A percentile compares a stretch with the other conserved stretches of the same genome.
Evolutionary conservation across 2,329 filamentous ascomycete genomes (phyloP).

Genomic region (Aphanoascus verrucosus): DNA sequence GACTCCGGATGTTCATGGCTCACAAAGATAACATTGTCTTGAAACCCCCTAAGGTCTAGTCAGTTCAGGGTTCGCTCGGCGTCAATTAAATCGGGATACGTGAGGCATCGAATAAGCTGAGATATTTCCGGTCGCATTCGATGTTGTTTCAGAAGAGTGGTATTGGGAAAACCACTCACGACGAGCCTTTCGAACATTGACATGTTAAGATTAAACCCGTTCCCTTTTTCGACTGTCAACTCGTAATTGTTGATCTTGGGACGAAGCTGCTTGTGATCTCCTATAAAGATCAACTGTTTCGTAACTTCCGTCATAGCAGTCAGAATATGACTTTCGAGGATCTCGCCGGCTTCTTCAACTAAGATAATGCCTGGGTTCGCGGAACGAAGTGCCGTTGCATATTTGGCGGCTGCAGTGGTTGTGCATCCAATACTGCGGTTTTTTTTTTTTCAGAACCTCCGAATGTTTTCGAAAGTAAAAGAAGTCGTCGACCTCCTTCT

Average conservation of each 20-base stretch:
- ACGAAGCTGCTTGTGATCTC: constrained; percentile 62
- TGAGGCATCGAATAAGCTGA: constrained; percentile 44
- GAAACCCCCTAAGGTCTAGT: constrained; percentile 45
- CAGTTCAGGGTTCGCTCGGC: constrained; percentile 41
- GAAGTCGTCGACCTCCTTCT: too few species aligned
- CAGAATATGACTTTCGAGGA: constrained; percentile 57
- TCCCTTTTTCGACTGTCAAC: constrained; percentile 51
- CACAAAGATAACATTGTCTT: constrained; percentile 53
- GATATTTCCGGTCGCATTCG: constrained; percentile 58
- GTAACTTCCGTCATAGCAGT: constrained; percentile 49
- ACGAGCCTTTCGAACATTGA: constrained; percentile 51
- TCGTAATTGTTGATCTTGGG: constrained; percentile 55
- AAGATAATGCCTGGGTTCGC: constrained; percentile 51
- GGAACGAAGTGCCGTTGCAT: constrained; percentile 44
- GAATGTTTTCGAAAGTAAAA: constrained; percentile 36
- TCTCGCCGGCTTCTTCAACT: constrained; percentile 64
- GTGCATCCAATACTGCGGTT: constrained; percentile 60
- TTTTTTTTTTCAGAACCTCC: constrained; percentile 41
- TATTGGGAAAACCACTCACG: constrained; percentile 22
- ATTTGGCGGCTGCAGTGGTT: constrained; percentile 58
- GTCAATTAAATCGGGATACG: constrained; percentile 50
- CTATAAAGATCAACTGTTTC: constrained; percentile 58
- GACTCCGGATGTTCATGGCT: constrained; percentile 50
- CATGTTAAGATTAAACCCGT: constrained; percentile 39
- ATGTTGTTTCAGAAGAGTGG: constrained; percentile 47